These are phyloP conservation scores for Lasiodiplodia sp. DNA, from an alignment of 2,329 filamentous ascomycete species.

Conservation along the genomic window DNA sequence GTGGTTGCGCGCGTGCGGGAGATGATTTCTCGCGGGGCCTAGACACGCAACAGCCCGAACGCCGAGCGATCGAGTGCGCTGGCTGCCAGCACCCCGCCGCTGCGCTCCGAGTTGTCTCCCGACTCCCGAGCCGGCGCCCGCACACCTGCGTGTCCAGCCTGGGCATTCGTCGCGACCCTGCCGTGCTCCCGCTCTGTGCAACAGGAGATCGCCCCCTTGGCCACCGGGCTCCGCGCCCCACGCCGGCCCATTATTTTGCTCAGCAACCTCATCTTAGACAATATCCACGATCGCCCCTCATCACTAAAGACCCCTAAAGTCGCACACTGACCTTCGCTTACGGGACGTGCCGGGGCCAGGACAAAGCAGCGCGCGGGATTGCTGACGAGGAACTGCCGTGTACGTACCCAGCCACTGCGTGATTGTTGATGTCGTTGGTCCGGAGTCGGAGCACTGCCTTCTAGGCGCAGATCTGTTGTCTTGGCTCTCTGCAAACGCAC, in stretches of 20 bases:
- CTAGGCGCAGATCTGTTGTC: background rate
- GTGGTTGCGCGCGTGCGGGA: background rate
- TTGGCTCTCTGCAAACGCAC: background rate
- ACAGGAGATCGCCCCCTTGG: constrained; percentile 17
- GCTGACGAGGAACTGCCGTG: background rate
- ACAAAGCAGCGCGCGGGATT: background rate
- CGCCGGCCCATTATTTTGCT: constrained; percentile 20
- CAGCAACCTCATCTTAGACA: constrained; percentile 20
- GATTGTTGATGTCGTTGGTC: background rate
- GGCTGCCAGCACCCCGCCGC: background rate
- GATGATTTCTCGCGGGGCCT: background rate
- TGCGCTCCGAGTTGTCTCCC: constrained; percentile 4
- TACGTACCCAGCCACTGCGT: background rate
- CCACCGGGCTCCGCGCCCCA: constrained; percentile 15
- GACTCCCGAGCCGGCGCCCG: background rate
- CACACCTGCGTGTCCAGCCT: constrained; percentile 8
- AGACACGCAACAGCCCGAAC: background rate
- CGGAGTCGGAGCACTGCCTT: background rate
- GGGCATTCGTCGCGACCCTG: background rate
- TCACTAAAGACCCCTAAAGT: background rate
- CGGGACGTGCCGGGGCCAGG: background rate
- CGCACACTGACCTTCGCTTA: constrained; percentile 12
- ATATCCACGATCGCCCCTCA: constrained; percentile 24
- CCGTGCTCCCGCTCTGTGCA: background rate
- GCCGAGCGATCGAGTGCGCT: constrained; percentile 8